A percentile compares a stretch with the other conserved stretches of the same genome.
Conservation (phyloP, 2,329 filamentous ascomycete species). For the Sodiomyces alkalinus region DNA sequence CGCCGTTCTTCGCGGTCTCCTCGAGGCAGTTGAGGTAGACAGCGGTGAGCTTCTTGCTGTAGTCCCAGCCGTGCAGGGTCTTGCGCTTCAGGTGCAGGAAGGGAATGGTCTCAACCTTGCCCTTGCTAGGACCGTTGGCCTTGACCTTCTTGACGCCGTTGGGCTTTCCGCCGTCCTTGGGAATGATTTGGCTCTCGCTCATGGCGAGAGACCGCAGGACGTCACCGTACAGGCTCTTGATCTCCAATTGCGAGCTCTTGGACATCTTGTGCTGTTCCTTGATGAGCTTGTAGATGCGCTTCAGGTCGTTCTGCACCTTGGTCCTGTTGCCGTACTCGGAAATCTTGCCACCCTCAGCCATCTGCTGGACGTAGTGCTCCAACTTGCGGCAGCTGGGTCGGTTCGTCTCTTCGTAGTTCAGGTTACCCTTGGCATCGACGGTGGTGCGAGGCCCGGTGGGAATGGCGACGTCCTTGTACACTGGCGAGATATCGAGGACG, state of each 20-base stretch:
- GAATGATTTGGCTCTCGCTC: slow-evolving; percentile 96
- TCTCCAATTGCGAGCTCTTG: slow-evolving; percentile 90
- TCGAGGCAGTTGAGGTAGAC: slow-evolving; percentile 86
- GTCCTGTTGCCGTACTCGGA: slow-evolving; percentile 97
- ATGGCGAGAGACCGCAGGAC: slow-evolving; percentile 88
- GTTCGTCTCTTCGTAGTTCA: slow-evolving; percentile 80
- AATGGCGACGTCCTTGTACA: slow-evolving; percentile 89
- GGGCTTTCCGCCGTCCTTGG: slow-evolving; percentile 62
- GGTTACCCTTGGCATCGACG: slow-evolving; percentile 82
- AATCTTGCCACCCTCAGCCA: slow-evolving; percentile 97
- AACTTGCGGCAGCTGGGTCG: slow-evolving; percentile 86
- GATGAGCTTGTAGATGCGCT: slow-evolving; percentile 94
- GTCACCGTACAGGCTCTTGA: slow-evolving; percentile 88
- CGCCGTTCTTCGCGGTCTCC: slow-evolving; percentile 70
- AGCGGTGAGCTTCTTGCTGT: slow-evolving; percentile 96
- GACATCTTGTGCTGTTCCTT: slow-evolving; percentile 96
- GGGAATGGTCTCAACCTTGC: slow-evolving; percentile 92
- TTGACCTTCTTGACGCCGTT: slow-evolving; percentile 37
- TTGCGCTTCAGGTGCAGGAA: slow-evolving; percentile 96
- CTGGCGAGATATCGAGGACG: slow-evolving; percentile 65
- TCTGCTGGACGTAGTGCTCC: slow-evolving; percentile 95
- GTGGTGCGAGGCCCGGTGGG: slow-evolving; percentile 86
- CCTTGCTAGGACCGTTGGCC: slow-evolving; percentile 49
- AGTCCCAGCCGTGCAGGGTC: slow-evolving; percentile 89
- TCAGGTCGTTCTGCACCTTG: slow-evolving; percentile 92